A percentile compares a stretch with the other conserved stretches of the same genome.
phyloP scores from a whole-genome alignment of 2,329 filamentous ascomycete genomes.

The Curvularia verruculosa region DNA sequence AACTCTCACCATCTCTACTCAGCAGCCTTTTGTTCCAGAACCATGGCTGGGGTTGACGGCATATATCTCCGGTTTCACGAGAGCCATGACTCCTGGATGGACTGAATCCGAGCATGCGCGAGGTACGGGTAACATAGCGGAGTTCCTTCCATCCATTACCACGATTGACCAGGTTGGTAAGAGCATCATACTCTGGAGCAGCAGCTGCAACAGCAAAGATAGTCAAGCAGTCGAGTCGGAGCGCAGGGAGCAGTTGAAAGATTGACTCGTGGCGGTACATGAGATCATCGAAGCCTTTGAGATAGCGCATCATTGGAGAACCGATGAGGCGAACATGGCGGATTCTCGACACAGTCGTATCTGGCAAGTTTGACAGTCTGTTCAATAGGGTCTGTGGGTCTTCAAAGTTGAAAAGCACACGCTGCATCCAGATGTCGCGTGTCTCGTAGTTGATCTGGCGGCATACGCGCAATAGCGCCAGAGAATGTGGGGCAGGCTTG shows the following conservation, averaged over 20 bases:
- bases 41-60: constrained; percentile 17
- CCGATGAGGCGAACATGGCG: constrained; percentile 18
- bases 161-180: constrained; percentile 20
- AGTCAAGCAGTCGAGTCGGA: constrained; percentile 19
- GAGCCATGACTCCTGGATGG: constrained; percentile 19
- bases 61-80: constrained; percentile 19
- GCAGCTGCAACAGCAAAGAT: constrained; percentile 18
- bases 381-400: constrained; percentile 22
- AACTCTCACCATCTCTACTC: constrained; percentile 15
- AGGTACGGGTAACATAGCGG: constrained; percentile 18
- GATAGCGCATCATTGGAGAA: constrained; percentile 23
- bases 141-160: constrained; percentile 25
- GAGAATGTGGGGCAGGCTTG: constrained; percentile 20
- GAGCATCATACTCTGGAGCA: constrained; percentile 21
- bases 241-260: constrained; percentile 21
- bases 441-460: constrained; percentile 21
- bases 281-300: constrained; percentile 22
- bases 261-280: constrained; percentile 23
- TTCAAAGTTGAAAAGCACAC: constrained; percentile 21
- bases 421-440: constrained; percentile 21
- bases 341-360: constrained; percentile 18
- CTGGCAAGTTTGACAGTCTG: constrained; percentile 14
- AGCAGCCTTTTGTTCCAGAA: constrained; percentile 16
- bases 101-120: constrained; percentile 23
- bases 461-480: constrained; percentile 19